Evolutionary conservation across 345 rosid species (phyloP), one percentile per base, ranked within the genome.

Genomic region (Limnanthes douglasii): DNA sequence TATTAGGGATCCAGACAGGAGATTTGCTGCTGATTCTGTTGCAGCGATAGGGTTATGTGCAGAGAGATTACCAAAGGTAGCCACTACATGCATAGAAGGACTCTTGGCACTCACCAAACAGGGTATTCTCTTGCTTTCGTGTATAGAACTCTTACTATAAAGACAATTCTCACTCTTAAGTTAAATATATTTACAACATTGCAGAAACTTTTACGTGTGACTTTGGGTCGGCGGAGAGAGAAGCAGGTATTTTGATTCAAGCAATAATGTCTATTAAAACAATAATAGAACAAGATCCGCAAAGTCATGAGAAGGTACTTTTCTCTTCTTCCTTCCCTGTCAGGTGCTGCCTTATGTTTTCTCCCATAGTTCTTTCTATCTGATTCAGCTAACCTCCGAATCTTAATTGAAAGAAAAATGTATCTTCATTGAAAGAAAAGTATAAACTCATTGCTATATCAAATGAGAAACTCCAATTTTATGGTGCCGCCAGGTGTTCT

Each of bases 11-110:
- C 92, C 94, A 44, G 92, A 84, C 68, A 60, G 92, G 69, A 70
- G 59, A 57, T 75, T 90, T 65, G 86, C 98, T 44, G 94, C 92
- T 4, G 88, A 70, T 45, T 58, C 95, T 49, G 65, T 84, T 59
- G 73, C 84, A 56, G 94, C 85, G 7, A 72, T 80, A 51, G 98
- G 98, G 61, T 57, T 72, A 44, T 84, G 94, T 46, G 88, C 82
- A 10, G 69, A 54, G 55, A 51, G 62, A 48, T 70, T 83, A 59
- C 83, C 83, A 24, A 56, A 52, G 59, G 48, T 72, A 72, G 77
- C 94, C 31, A 59, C 55, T 41, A 49, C 64, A 28, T 90, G 78
- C 62, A 65, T 84, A 64, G 84, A 74, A 38, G 81, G 81, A 53
- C 66, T 90, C 41, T 42, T 84, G 44, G 63, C 69, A 28, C 54